Conservation (phyloP, 2,329 filamentous ascomycete genomes). For the Fusarium nisikadoi region DNA sequence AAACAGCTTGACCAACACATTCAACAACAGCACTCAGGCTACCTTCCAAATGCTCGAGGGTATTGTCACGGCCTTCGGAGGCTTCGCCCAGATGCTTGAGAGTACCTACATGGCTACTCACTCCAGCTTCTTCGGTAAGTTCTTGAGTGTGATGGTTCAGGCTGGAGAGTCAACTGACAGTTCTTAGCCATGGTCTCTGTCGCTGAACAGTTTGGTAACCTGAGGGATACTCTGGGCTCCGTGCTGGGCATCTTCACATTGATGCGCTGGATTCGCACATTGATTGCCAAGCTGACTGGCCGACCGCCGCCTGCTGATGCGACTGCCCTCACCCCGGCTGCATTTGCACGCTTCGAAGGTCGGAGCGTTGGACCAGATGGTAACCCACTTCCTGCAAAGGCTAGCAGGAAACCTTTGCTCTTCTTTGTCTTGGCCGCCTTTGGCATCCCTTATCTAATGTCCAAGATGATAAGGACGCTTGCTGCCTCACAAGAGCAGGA, state of each 20-base stretch:
- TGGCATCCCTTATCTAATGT: constrained; percentile 95
- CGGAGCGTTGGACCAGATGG: constrained; percentile 70
- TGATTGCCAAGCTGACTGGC: constrained; percentile 92
- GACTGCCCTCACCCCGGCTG: constrained; percentile 85
- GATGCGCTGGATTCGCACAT: constrained; percentile 91
- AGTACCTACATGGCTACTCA: constrained; percentile 99
- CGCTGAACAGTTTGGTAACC: constrained; percentile 93
- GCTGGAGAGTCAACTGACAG: constrained; percentile 5
- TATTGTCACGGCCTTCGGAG: constrained; percentile 94
- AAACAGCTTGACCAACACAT: constrained; percentile 93
- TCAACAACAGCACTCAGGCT: constrained; percentile 92
- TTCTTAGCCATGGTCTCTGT: constrained; percentile 92
- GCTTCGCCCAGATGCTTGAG: constrained; percentile 98
- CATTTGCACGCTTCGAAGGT: constrained; percentile 90
- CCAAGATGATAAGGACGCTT: constrained; percentile 89
- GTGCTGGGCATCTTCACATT: constrained; percentile 95
- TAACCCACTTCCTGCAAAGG: constrained; percentile 72
- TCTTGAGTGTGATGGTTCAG: not conserved
- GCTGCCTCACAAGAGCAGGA: constrained; percentile 88
- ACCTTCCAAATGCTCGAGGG: constrained; percentile 99
- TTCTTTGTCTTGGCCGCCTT: constrained; percentile 96
- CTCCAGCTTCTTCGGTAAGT: constrained; percentile 94
- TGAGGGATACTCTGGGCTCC: constrained; percentile 92
- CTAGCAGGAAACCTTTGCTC: constrained; percentile 93
- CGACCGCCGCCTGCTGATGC: constrained; percentile 89